phyloP scores from a whole-genome alignment of 2,329 filamentous ascomycete genomes.

The Drechslerella dactyloides region DNA sequence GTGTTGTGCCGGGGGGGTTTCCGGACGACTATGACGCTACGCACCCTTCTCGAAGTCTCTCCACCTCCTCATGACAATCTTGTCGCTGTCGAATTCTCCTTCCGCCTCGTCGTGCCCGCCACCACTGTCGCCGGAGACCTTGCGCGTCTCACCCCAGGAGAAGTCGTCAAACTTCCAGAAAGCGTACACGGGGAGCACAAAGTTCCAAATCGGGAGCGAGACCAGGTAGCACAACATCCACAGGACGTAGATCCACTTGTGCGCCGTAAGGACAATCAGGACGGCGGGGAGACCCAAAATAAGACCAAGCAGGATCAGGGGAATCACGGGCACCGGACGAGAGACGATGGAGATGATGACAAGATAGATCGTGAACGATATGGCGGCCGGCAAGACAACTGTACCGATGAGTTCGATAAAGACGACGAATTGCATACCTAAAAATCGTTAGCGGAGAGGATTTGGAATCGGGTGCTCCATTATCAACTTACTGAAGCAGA shows the following conservation, averaged over 20 bases:
- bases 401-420: conserved; percentile 95
- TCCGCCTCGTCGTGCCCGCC: conserved; percentile 68
- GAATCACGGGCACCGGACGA: conserved; percentile 68
- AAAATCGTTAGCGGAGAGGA: conserved; percentile 24
- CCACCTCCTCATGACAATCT: conserved; percentile 99
- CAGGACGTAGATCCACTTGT: conserved; percentile 85
- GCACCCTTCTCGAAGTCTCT: conserved; percentile 85
- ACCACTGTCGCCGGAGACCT: conserved; percentile 76
- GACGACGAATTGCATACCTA: conserved; percentile 90
- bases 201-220: conserved; percentile 96
- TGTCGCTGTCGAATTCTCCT: conserved; percentile 96
- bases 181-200: conserved; percentile 88
- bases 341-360: conserved; percentile 57
- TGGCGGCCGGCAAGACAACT: conserved; percentile 90
- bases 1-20: background rate
- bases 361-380: conserved; percentile 95
- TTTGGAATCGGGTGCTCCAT: conserved; percentile 4
- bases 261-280: conserved; percentile 89
- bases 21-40: conserved; percentile 14
- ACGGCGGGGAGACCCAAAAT: conserved; percentile 93
- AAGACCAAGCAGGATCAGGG: conserved; percentile 82
- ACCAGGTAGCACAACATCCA: conserved; percentile 98
- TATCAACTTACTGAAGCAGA: conserved; percentile 78
- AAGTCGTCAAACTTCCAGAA: conserved; percentile 99
- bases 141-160: conserved; percentile 96